phyloP scores from a whole-genome alignment of 31 red algal species.

The Porphyra umbilicalis region DNA sequence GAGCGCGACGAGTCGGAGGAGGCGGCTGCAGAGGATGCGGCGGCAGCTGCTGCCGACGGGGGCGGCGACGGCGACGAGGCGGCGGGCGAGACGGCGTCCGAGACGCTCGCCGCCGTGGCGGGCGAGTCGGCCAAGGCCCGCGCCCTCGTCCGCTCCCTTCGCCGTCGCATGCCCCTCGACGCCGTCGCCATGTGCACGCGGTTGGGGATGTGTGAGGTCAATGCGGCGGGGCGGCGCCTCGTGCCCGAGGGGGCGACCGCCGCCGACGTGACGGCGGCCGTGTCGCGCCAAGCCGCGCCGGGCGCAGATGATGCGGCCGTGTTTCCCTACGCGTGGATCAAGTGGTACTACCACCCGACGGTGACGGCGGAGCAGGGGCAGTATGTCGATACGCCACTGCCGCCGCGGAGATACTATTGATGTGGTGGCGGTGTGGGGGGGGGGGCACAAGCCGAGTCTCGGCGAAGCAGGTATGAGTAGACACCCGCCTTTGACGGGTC shows the following conservation, averaged over 20 bases:
- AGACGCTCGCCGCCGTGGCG: not conserved
- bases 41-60: not conserved
- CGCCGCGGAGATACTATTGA: not conserved
- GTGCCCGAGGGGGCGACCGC: not conserved
- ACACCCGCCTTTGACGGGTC: too few species aligned
- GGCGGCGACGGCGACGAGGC: not conserved
- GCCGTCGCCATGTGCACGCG: not conserved
- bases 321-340: not conserved
- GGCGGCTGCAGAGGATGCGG: not conserved
- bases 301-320: not conserved
- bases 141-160: not conserved
- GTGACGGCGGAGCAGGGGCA: not conserved
- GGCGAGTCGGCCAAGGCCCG: not conserved
- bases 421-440: too few species aligned
- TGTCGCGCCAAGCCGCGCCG: too few species aligned
- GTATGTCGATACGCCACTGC: not conserved
- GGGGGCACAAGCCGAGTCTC: too few species aligned
- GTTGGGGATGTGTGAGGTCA: not conserved
- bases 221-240: not conserved
- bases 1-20: not conserved
- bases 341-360: not conserved
- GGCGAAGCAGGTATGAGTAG: too few species aligned
- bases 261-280: too few species aligned
- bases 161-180: not conserved
- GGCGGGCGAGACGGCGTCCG: not conserved